Conservation (phyloP, 352 stramenopile species). For the Phytophthora palmivora region DNA sequence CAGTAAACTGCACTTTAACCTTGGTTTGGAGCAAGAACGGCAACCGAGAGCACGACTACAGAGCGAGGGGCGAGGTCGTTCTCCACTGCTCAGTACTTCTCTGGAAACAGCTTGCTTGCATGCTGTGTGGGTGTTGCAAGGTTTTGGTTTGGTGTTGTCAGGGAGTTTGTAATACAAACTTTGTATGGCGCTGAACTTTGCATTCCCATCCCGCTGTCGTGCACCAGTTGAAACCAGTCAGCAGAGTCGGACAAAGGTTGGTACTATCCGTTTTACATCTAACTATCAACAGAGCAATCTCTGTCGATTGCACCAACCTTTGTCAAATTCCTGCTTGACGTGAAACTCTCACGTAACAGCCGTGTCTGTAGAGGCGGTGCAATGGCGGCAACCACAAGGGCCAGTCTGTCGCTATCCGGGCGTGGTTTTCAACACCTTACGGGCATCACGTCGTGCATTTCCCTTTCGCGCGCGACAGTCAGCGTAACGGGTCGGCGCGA, state of each 20-base stretch:
- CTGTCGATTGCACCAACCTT: too few species aligned
- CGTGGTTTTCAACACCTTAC: conserved; percentile 12
- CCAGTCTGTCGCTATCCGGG: conserved; percentile 23
- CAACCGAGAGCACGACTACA: neutral
- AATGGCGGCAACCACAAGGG: conserved; percentile 31
- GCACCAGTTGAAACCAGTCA: conserved; percentile 10
- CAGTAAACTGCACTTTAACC: too few species aligned
- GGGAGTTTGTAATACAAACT: neutral
- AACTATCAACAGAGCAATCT: too few species aligned
- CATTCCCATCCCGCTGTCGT: conserved; percentile 9
- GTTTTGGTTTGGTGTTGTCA: neutral
- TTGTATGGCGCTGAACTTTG: conserved; percentile 10
- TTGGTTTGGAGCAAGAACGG: too few species aligned
- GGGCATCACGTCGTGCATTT: conserved; percentile 15
- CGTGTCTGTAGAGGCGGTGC: conserved; percentile 30
- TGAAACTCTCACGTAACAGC: conserved; percentile 32
- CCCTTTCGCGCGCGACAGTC: conserved; percentile 22
- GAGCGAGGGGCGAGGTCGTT: too few species aligned
- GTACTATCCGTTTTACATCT: too few species aligned
- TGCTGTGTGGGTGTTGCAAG: neutral
- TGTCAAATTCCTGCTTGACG: too few species aligned
- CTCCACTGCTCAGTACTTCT: too few species aligned
- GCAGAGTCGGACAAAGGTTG: too few species aligned
- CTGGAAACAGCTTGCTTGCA: conserved; percentile 17
- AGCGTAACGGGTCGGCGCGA: conserved; percentile 13